phyloP scores from a whole-genome alignment of 768 basidiomycete genomes.

The Clitopilus hobsonii region DNA sequence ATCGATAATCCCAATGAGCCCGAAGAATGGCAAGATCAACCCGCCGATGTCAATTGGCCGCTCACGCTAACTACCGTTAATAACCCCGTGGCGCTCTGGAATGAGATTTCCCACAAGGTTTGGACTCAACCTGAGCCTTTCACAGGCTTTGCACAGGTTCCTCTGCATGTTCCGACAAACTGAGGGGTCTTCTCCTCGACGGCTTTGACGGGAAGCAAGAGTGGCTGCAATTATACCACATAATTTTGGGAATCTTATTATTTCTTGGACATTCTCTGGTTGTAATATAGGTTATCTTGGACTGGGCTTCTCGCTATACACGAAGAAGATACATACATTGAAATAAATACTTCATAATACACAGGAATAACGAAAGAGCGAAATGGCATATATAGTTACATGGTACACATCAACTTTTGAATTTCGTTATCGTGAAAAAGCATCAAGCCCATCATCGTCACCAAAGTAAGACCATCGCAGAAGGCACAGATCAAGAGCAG shows the following conservation, averaged over 20 bases:
- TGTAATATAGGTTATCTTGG: too few relatives aligned
- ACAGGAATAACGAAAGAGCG: too few relatives aligned
- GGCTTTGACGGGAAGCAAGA: not conserved
- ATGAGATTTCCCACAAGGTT: conserved; percentile 21
- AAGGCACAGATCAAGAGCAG: not conserved
- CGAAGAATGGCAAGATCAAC: conserved; percentile 62
- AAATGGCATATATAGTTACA: too few relatives aligned
- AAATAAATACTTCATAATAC: too few relatives aligned
- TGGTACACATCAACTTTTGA: too few relatives aligned
- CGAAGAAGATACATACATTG: too few relatives aligned
- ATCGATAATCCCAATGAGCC: conserved; percentile 45
- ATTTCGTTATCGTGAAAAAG: too few relatives aligned
- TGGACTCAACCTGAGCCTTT: not conserved
- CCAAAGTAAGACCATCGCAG: not conserved
- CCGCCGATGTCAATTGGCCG: conserved; percentile 24
- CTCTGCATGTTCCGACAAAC: conserved; percentile 6
- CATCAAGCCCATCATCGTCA: too few relatives aligned
- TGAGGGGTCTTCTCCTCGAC: not conserved
- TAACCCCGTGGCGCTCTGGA: conserved; percentile 53
- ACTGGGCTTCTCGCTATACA: too few relatives aligned
- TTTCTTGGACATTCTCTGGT: too few relatives aligned
- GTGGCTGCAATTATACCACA: not conserved
- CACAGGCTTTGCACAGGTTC: not conserved
- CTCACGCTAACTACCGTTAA: conserved; percentile 37
- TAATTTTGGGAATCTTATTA: not conserved